Evolutionary conservation across 306 rosid genomes (phyloP), one percentile per base, ranked within the genome.

Genomic region (Clitoria ternatea): DNA sequence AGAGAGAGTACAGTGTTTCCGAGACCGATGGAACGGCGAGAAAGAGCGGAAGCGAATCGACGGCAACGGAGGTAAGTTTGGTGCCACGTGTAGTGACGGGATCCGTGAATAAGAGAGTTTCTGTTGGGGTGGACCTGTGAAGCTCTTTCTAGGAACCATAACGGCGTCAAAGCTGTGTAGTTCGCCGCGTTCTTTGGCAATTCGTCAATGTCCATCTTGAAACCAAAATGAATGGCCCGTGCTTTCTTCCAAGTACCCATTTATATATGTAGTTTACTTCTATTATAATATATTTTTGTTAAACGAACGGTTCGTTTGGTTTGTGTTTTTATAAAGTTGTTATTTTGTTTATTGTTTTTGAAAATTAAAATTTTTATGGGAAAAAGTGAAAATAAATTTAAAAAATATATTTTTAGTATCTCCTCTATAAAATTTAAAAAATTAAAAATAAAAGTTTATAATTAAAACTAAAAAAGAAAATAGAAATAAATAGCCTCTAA

Each of bases 131-230:
- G 97, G 12, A 87, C 92, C 79, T 69, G 17, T 59, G 98, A 88
- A 0, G 96, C 97, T 78, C 98, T 87, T 43, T 93, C 90, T 7
- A 94, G 73, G 78, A 90, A 89, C 97, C 92, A 89, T 42, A 94
- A 23, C 52, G 98, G 98, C 67, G 98, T 94, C 29, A 94, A 54
- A 4, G 98, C 91, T 24, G 87, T 88, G 83, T 87, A 80, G 84
- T 90, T 94, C 0, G 98, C 98, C 0, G 83, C 79, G 88, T 89
- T 90, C 85, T 87, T 89, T 1, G 97, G 97, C 61, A 90, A 81
- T 15, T 90, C 89, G 60, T 94, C 98, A 9, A 90, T 90, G 80
- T 94, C 98, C 3, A n/a, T n/a, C n/a, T n/a, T n/a, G n/a, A n/a
- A n/a, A n/a, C n/a, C n/a, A n/a, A 48, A 48, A 7, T 48, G 12